Percentiles rank a stretch among this genome's conserved stretches.
Evolutionary conservation across 345 rosid genomes (phyloP).

Genomic region (Citrus glauca): DNA sequence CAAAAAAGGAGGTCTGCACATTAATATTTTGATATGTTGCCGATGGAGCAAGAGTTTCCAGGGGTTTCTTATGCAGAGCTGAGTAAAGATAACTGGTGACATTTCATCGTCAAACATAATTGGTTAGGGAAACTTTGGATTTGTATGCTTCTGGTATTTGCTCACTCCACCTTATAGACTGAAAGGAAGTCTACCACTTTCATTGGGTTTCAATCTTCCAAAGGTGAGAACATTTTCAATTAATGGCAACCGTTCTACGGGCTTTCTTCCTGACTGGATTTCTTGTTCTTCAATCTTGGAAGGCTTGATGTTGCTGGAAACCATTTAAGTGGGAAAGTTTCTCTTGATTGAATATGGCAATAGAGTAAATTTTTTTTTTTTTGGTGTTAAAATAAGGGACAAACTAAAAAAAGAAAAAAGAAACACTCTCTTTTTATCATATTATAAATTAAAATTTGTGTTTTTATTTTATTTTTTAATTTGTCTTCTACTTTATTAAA

Average conservation of each 20-base stretch:
- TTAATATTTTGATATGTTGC: too few relatives aligned
- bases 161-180: neutral
- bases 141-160: neutral
- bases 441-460: too few relatives aligned
- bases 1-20: neutral
- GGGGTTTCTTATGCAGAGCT: neutral
- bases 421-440: too few relatives aligned
- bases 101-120: neutral
- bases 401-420: too few relatives aligned
- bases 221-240: too few relatives aligned
- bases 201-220: neutral
- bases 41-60: neutral
- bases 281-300: constrained; percentile 12
- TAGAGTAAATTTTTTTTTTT: too few relatives aligned
- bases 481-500: too few relatives aligned
- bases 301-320: accelerated
- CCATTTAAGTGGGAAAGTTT: neutral
- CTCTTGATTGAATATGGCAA: neutral
- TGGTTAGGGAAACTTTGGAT: neutral
- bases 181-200: neutral
- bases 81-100: neutral
- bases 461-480: too few relatives aligned
- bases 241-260: neutral
- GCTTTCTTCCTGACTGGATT: constrained; percentile 14
- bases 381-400: too few relatives aligned